Evolutionary conservation across 108 stramenopile species (phyloP), one percentile per base, ranked within the genome.

Genomic region (Pseudonitzschia delicatissima): DNA sequence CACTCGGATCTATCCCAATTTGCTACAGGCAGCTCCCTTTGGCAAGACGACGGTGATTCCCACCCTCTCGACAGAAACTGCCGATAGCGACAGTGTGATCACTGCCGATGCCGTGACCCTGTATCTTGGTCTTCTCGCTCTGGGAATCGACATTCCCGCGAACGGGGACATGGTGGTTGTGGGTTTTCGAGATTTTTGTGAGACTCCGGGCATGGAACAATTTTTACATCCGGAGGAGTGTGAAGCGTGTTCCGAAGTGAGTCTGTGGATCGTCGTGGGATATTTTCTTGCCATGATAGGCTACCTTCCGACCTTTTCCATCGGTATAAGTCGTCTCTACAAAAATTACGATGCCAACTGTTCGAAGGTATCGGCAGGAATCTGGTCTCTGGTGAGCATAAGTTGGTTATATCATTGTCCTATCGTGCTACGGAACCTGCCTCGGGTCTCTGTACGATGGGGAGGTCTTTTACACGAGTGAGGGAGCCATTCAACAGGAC

Each of bases 161-260:
- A 15, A 28, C 52, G 26, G 15, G 13, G n/a, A 15, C 20, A 49
- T 15, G 15, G 11, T 17, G 35, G 35, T 61, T 15, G 59, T 61
- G 11, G 20, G 15, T 20, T 61, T 42, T 36, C 31, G 13, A 5
- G 39, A 40, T 18, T 61, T 2, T 27, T 61, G 37, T 6, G 21
- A 11, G 13, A 61, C 59, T 5, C 39, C 32, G 21, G 59, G 59
- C 17, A 61, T 61, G 18, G 37, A 61, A 6, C 59, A 61, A 26
- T 61, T 61, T 13, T 26, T 61, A 13, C 59, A 12, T 11, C 20
- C n/a, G 23, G 59, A 61, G 2, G 25, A 61, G 5, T 61, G 59
- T 13, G n/a, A 11, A 18, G 25, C 18, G 13, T 40, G 59, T 18
- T n/a, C 36, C 59, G 13, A 35, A 5, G 20, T 21, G 2, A 44